phyloP scores from a whole-genome alignment of 768 basidiomycete species.

The Tylopilus intermedius region DNA sequence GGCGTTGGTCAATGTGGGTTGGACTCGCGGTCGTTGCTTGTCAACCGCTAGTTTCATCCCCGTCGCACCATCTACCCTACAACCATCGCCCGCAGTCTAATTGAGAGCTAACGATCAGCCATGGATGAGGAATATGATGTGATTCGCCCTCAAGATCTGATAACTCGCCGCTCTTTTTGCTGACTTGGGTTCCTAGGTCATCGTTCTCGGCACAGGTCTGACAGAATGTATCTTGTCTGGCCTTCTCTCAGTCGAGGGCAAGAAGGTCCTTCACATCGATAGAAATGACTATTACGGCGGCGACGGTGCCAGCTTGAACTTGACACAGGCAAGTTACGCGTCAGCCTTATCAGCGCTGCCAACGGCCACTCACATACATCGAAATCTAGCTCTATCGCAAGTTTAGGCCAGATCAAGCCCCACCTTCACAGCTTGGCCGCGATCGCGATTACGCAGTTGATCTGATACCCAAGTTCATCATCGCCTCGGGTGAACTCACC shows the following conservation, averaged over 20 bases:
- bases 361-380: constrained; percentile 13
- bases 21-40: constrained; percentile 8
- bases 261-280: constrained; percentile 99
- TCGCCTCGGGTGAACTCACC: constrained; percentile 94
- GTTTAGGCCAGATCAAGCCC: constrained; percentile 73
- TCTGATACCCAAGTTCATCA: constrained; percentile 98
- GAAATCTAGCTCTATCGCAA: constrained; percentile 82
- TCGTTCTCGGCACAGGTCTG: constrained; percentile 93
- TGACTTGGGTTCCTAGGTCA: constrained; percentile 48
- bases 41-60: constrained; percentile 12
- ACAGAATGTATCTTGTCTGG: constrained; percentile 99
- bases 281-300: constrained; percentile 99
- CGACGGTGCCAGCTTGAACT: constrained; percentile 92
- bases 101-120: constrained; percentile 22
- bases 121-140: constrained; percentile 99
- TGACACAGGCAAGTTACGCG: constrained; percentile 74
- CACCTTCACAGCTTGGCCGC: constrained; percentile 83
- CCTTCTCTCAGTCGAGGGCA: constrained; percentile 96
- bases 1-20: not conserved
- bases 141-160: constrained; percentile 22
- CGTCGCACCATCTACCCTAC: constrained; percentile 8
- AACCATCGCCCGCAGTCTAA: constrained; percentile 8
- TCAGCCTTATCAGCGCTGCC: constrained; percentile 2
- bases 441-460: constrained; percentile 98
- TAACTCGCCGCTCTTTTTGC: constrained; percentile 6